Evolutionary conservation across 257 asterid genomes (phyloP), one percentile per base, ranked within the genome.

Genomic region (Solanum okadae): DNA sequence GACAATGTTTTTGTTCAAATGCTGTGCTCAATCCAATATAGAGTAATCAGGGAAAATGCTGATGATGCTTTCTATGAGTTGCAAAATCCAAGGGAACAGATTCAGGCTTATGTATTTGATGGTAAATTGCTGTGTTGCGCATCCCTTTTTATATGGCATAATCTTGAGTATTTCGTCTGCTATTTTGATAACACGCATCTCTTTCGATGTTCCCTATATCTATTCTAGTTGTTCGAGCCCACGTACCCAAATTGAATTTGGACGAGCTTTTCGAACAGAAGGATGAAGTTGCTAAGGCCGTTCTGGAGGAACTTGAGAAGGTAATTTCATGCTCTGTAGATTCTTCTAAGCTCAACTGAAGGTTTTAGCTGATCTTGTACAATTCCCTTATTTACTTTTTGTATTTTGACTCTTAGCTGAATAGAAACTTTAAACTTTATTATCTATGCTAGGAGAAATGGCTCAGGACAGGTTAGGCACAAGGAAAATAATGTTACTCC

Each of bases 1-100:
- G 99, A 97, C 91, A 96, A 97, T 90, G 99, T 97, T 89, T 97
- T 97, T 88, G 98, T 97, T 84, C 99, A 97, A 89, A 52, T 97
- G 92, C 94, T 93, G 86, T 97, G 99, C 91, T 94, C 99, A 16
- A 97, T 97, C 90, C 99, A 95, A 63, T 97, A 95, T 90, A 93
- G 98, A 88, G 98, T 96, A 75, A 89, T 97, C 90, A 93, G 86
- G 89, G 86, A 85, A 87, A 95, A 90, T 84, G 99, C 99, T 52
- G 99, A 96, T 93, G 99, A 97, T 93, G 99, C 99, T 83, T 97
- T 97, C 77, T 97, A 95, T 16, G 99, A 96, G 91, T 89, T 96
- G 92, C 99, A 97, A 92, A 93, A 94, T 92, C 99, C 99, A 18
- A 35, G 46, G 89, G 98, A 97, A 90, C 99, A 96, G 97, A 97